These are phyloP conservation scores for Posidonia oceanica DNA, from an alignment of 116 monocot species.

Conservation along the genomic window DNA sequence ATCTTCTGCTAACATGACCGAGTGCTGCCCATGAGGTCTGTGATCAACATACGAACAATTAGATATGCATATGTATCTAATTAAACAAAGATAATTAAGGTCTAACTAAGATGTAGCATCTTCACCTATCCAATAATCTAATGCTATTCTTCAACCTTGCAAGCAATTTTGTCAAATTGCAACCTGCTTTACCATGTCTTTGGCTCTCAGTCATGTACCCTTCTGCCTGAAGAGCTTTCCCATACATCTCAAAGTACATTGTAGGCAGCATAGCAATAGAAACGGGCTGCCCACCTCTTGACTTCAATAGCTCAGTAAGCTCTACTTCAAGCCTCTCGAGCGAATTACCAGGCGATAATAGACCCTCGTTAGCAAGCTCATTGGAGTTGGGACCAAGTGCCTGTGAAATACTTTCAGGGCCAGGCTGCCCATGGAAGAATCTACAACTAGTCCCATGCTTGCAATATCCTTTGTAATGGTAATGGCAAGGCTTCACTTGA, in stretches of 20 bases:
- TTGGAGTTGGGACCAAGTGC: slow-evolving; percentile 8
- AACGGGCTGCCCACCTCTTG: slow-evolving; percentile 28
- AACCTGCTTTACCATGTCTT: slow-evolving; percentile 59
- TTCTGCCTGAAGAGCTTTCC: slow-evolving; percentile 53
- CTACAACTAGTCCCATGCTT: slow-evolving; percentile 60
- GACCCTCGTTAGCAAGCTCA: slow-evolving; percentile 7
- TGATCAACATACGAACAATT: not conserved
- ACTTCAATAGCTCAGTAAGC: slow-evolving; percentile 47
- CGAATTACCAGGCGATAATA: slow-evolving; percentile 16
- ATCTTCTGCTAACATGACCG: slow-evolving; percentile 53
- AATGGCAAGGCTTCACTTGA: slow-evolving; percentile 36
- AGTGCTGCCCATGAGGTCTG: slow-evolving; percentile 78
- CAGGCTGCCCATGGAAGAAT: slow-evolving; percentile 36
- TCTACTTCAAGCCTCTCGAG: slow-evolving; percentile 65
- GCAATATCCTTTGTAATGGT: slow-evolving; percentile 56
- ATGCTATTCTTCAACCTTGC: slow-evolving; percentile 50
- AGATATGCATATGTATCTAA: too few species aligned
- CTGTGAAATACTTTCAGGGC: slow-evolving; percentile 8
- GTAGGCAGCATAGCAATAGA: slow-evolving; percentile 53
- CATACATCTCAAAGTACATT: slow-evolving; percentile 61
- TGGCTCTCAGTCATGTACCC: slow-evolving; percentile 73
- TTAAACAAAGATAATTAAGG: too few species aligned
- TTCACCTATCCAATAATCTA: slow-evolving; percentile 53
- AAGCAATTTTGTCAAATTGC: slow-evolving; percentile 63
- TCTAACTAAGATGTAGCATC: not conserved